These are phyloP conservation scores for Tylopilus sp. DNA, from an alignment of 768 basidiomycete genomes.

Conservation along the genomic window DNA sequence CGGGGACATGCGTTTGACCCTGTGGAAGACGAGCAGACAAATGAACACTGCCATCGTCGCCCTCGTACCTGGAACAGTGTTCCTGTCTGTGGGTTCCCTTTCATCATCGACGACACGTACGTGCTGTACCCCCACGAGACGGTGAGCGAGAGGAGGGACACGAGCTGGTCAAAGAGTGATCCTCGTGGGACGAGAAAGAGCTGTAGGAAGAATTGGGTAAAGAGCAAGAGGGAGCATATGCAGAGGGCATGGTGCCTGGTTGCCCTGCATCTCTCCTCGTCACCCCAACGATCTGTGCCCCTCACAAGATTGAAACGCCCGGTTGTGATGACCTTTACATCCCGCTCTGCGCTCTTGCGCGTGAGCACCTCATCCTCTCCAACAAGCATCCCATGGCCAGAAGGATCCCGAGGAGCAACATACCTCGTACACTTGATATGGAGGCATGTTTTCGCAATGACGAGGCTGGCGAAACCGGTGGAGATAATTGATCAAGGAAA, in stretches of 20 bases:
- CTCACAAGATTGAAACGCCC: conserved; percentile 26
- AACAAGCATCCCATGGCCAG: conserved; percentile 29
- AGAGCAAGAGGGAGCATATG: conserved; percentile 27
- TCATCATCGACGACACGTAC: conserved; percentile 35
- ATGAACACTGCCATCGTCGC: conserved; percentile 24
- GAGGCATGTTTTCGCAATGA: conserved; percentile 27
- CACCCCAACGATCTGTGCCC: conserved; percentile 13
- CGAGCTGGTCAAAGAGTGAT: conserved; percentile 32
- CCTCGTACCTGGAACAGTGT: conserved; percentile 22
- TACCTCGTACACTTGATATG: conserved; percentile 8
- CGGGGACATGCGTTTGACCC: background rate
- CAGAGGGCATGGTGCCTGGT: no score
- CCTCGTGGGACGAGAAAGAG: conserved; percentile 34
- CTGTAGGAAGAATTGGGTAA: conserved; percentile 33
- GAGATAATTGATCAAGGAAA: conserved; percentile 31
- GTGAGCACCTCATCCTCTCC: conserved; percentile 21
- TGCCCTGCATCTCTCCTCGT: no score
- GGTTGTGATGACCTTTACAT: conserved; percentile 29
- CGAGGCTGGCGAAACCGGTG: conserved; percentile 24
- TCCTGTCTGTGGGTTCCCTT: conserved; percentile 29
- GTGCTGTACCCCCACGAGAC: conserved; percentile 36
- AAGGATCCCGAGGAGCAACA: conserved; percentile 20
- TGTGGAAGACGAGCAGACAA: conserved; percentile 23
- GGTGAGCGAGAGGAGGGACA: conserved; percentile 31
- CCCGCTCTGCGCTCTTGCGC: conserved; percentile 25